These are phyloP conservation scores for Juncus inflexus DNA, from an alignment of 176 grass and related monocot genomes.

Conservation along the genomic window DNA sequence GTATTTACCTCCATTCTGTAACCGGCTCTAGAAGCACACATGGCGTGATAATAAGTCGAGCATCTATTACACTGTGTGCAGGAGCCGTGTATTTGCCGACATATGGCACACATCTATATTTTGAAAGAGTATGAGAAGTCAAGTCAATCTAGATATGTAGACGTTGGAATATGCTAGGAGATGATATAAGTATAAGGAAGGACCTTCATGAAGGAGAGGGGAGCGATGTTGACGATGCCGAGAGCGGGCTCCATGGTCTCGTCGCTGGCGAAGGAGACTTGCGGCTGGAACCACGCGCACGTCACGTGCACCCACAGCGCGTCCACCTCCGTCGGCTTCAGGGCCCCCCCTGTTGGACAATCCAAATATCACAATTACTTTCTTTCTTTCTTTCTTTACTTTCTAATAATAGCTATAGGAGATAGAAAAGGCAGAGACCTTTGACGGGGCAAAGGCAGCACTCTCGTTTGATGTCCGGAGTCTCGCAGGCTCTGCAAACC, in stretches of 20 bases:
- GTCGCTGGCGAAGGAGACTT: constrained; percentile 92
- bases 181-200: neutral
- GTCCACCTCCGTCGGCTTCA: constrained; percentile 93
- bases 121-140: neutral
- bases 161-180: no score
- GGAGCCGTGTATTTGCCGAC: constrained; percentile 97
- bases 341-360: constrained; percentile 60
- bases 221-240: constrained; percentile 80
- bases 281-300: constrained; percentile 99
- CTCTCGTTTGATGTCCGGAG: constrained; percentile 65
- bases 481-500: constrained; percentile 93
- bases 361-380: constrained; percentile 3
- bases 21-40: constrained; percentile 96
- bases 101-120: constrained; percentile 91
- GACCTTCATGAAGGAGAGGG: constrained; percentile 92
- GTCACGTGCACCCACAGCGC: constrained; percentile 86
- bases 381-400: no score
- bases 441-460: constrained; percentile 97
- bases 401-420: neutral
- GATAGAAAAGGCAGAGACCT: constrained; percentile 37
- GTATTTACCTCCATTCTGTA: constrained; percentile 89
- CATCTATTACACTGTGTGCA: constrained; percentile 96
- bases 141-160: neutral
- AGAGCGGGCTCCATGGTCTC: constrained; percentile 95
- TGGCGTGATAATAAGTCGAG: constrained; percentile 95